Percentiles rank a stretch among this genome's conserved stretches.
Evolutionary conservation across 164 flowering plant species (phyloP).

Genomic region (Aristolochia fimbriata): DNA sequence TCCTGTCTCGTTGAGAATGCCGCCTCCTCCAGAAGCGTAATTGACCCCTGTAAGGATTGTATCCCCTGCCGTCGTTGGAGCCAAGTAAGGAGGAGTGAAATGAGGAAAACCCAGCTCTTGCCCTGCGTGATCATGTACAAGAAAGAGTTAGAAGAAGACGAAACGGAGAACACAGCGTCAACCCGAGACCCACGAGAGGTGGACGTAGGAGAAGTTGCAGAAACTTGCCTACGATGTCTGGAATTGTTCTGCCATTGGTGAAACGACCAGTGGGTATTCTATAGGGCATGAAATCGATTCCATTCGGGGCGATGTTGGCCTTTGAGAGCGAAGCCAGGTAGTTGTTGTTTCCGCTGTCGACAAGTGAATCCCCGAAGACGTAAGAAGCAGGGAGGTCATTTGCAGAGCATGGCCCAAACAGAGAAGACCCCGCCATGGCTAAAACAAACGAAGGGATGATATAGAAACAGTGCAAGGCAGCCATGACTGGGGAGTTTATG

Average conservation of each 20-base stretch:
- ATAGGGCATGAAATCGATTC: slow-evolving; percentile 48
- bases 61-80: slow-evolving; percentile 18
- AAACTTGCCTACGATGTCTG: slow-evolving; percentile 47
- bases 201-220: not conserved
- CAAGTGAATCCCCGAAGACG: slow-evolving; percentile 76
- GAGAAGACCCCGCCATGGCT: not conserved
- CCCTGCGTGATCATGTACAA: slow-evolving; percentile 21
- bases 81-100: slow-evolving; percentile 50
- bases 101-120: slow-evolving; percentile 33
- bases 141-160: not conserved
- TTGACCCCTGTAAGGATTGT: slow-evolving; percentile 9
- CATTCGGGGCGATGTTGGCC: slow-evolving; percentile 57
- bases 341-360: slow-evolving; percentile 80
- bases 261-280: slow-evolving; percentile 54
- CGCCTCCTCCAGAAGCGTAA: slow-evolving; percentile 58
- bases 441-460: slow-evolving; percentile 2
- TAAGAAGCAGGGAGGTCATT: slow-evolving; percentile 36
- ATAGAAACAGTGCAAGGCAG: not conserved
- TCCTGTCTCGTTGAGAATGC: slow-evolving; percentile 47
- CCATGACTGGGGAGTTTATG: not conserved
- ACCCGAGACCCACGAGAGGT: not conserved
- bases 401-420: slow-evolving; percentile 13
- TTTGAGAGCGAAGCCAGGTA: slow-evolving; percentile 53
- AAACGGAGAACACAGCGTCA: not conserved
- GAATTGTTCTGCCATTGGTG: slow-evolving; percentile 74